Conservation (phyloP, 2,329 filamentous ascomycete species). For the Diaporthe eres region DNA sequence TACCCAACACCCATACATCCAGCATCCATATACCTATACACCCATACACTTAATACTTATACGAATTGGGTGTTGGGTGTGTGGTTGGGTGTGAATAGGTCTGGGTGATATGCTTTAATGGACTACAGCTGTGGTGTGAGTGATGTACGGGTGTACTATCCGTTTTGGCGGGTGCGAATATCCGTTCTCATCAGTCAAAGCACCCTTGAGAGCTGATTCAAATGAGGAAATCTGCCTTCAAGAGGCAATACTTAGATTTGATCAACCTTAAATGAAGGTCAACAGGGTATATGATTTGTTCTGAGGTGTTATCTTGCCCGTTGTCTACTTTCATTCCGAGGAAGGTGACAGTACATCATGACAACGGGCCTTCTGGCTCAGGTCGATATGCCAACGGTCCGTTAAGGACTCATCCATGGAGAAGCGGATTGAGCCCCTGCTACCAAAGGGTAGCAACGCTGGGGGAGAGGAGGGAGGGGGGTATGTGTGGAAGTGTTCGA, state of each 20-base stretch:
- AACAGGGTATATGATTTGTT: conserved; percentile 23
- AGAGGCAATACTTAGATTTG: not conserved
- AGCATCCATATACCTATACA: too few relatives aligned
- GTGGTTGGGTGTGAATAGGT: too few relatives aligned
- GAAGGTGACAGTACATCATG: conserved; percentile 50
- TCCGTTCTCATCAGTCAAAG: too few relatives aligned
- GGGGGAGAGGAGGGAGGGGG: conserved; percentile 62
- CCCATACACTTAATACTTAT: too few relatives aligned
- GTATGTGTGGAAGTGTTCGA: conserved; percentile 29
- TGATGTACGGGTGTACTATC: too few relatives aligned
- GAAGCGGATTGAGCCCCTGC: conserved; percentile 76
- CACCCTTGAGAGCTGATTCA: not conserved
- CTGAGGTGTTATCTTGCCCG: conserved; percentile 60
- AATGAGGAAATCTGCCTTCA: not conserved
- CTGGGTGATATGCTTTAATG: too few relatives aligned
- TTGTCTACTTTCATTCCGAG: conserved; percentile 52
- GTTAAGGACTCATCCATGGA: conserved; percentile 80
- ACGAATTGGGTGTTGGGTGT: too few relatives aligned
- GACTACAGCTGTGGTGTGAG: too few relatives aligned
- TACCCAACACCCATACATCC: too few relatives aligned
- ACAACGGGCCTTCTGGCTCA: conserved; percentile 57
- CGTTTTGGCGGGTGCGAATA: too few relatives aligned
- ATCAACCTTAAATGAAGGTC: not conserved
- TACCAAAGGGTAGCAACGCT: conserved; percentile 83
- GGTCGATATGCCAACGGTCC: conserved; percentile 82